Conservation (phyloP, 495 filamentous ascomycete species). For the Tuber aestivum region DNA sequence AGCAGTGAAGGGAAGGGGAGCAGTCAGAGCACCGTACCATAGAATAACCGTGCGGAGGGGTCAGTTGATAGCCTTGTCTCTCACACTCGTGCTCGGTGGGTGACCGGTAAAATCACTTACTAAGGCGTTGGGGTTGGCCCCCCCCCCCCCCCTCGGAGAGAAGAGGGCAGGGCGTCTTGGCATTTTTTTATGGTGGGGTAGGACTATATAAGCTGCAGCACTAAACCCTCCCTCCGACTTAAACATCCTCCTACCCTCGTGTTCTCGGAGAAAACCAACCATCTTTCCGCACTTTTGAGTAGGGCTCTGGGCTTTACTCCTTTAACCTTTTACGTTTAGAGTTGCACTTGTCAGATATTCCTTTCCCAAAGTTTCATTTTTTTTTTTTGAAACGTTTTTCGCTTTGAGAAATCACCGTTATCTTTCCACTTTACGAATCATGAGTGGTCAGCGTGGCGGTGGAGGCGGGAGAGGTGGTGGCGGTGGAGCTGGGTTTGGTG, state of each 20-base stretch:
- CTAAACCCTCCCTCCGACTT: neutral
- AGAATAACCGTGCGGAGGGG: neutral
- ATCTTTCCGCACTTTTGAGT: neutral
- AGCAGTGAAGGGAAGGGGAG: neutral
- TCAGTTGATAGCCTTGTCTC: neutral
- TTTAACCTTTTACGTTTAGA: neutral
- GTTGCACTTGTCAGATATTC: neutral
- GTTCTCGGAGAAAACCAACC: neutral
- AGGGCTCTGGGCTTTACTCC: neutral
- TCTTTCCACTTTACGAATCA: neutral
- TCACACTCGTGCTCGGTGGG: neutral
- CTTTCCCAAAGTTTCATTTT: neutral
- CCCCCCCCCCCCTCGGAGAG: neutral
- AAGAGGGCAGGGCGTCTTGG: neutral
- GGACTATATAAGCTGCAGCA: neutral
- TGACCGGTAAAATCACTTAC: neutral
- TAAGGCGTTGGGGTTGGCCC: neutral
- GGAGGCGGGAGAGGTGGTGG: conserved; percentile 12
- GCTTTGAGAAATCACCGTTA: neutral
- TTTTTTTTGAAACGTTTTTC: neutral
- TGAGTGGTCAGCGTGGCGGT: conserved; percentile 8
- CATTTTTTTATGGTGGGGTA: neutral
- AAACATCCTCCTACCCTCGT: neutral
- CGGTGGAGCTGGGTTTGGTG: conserved; percentile 13
- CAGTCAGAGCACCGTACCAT: neutral